Evolutionary conservation across 2,329 filamentous ascomycete genomes (phyloP).

Genomic region (Ceratocystis harringtonii): DNA sequence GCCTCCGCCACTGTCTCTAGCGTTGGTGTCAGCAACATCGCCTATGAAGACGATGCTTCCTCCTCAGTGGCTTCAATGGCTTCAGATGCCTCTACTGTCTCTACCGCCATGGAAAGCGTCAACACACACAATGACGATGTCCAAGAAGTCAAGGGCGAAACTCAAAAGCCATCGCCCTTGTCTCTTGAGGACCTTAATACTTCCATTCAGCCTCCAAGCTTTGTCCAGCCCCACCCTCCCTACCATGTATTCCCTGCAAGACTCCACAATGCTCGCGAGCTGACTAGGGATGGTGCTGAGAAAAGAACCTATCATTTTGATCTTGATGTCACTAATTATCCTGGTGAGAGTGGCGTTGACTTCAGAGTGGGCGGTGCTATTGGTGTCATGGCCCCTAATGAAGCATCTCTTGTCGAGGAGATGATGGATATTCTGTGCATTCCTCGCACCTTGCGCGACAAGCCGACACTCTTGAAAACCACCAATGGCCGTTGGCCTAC

Average conservation of each 20-base stretch:
- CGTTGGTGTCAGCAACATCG: not conserved
- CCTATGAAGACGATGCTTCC: constrained; percentile 3
- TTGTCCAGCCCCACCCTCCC: constrained; percentile 87
- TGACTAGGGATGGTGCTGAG: constrained; percentile 78
- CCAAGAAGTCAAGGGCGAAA: constrained; percentile 13
- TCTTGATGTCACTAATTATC: constrained; percentile 89
- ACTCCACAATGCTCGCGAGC: constrained; percentile 67
- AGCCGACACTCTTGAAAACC: constrained; percentile 65
- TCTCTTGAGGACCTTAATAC: constrained; percentile 35
- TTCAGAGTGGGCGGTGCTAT: constrained; percentile 96
- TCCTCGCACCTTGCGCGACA: constrained; percentile 69
- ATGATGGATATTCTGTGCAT: constrained; percentile 70
- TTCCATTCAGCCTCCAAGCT: constrained; percentile 60
- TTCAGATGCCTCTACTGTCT: constrained; percentile 33
- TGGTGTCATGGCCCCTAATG: constrained; percentile 81
- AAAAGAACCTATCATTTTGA: constrained; percentile 98
- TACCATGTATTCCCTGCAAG: constrained; percentile 86
- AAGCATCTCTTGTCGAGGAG: constrained; percentile 60
- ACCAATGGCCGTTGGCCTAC: constrained; percentile 80
- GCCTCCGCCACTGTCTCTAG: not conserved
- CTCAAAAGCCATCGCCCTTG: constrained; percentile 24
- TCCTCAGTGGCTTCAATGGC: not conserved
- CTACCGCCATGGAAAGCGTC: constrained; percentile 27
- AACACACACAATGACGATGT: constrained; percentile 7
- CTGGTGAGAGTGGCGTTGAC: constrained; percentile 66